Evolutionary conservation across 768 basidiomycete species (phyloP).

Genomic region (Crucibulum laeve): DNA sequence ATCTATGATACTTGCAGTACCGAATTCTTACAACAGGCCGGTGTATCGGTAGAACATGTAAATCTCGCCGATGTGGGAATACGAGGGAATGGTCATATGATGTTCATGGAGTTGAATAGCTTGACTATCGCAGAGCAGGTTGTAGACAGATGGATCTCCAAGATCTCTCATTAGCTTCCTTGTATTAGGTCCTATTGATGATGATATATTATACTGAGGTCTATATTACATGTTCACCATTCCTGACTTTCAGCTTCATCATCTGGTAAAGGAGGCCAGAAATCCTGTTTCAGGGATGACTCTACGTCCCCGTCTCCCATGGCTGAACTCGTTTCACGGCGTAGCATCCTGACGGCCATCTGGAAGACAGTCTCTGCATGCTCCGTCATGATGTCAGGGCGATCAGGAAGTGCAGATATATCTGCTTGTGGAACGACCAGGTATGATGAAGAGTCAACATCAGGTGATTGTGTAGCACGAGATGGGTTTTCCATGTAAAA

Average conservation of each 20-base stretch:
- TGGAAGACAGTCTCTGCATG: constrained; percentile 43
- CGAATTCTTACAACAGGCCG: constrained; percentile 38
- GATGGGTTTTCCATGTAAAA: constrained; percentile 45
- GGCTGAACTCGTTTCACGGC: constrained; percentile 4
- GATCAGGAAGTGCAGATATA: constrained; percentile 38
- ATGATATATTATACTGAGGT: background rate
- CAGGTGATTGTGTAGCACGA: constrained; percentile 2
- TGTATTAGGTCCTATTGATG: background rate
- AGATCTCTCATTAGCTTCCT: background rate
- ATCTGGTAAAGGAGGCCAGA: constrained; percentile 36
- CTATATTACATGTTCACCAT: constrained; percentile 12
- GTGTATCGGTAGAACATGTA: constrained; percentile 39
- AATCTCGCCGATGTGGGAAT: constrained; percentile 38
- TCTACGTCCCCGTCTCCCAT: background rate
- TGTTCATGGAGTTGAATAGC: constrained; percentile 52
- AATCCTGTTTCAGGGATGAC: constrained; percentile 14
- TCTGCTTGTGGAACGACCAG: constrained; percentile 25
- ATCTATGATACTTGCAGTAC: constrained; percentile 44
- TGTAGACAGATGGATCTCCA: constrained; percentile 37
- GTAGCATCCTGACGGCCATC: constrained; percentile 16
- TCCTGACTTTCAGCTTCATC: constrained; percentile 25
- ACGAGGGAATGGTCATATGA: constrained; percentile 51
- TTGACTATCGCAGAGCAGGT: constrained; percentile 36
- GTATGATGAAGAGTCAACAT: constrained; percentile 6
- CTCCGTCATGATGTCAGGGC: constrained; percentile 50